A percentile compares a stretch with the other conserved stretches of the same genome.
phyloP scores from a whole-genome alignment of 495 filamentous ascomycete species.

The Aspergillus incahuasiensis region DNA sequence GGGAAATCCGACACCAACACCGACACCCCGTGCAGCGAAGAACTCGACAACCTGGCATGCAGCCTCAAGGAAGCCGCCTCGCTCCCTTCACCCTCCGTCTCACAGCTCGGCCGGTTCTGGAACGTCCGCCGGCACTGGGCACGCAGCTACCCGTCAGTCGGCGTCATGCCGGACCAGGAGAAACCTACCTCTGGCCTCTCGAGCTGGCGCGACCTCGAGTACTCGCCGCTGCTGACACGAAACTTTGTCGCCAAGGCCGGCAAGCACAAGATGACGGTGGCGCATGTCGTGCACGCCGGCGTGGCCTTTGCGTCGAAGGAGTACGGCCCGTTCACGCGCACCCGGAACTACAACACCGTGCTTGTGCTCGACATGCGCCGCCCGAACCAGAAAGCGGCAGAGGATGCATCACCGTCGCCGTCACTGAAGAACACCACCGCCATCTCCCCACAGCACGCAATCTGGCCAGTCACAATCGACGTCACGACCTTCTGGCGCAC shows the following conservation, averaged over 20 bases:
- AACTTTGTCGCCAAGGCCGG: not conserved
- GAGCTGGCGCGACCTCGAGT: not conserved
- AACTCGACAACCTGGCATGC: not conserved
- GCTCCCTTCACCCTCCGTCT: not conserved
- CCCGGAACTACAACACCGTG: not conserved
- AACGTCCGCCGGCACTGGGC: not conserved
- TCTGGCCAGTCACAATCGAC: not conserved
- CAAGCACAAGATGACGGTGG: not conserved
- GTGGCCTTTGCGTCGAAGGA: not conserved
- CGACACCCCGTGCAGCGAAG: not conserved
- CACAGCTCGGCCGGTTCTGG: not conserved
- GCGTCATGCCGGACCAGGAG: not conserved
- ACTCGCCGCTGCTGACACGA: not conserved
- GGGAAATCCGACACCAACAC: not conserved
- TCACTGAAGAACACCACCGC: no score
- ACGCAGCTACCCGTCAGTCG: not conserved
- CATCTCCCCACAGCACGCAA: not conserved
- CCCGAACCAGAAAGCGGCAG: not conserved
- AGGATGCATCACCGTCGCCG: no score
- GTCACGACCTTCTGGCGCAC: not conserved
- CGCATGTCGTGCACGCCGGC: not conserved
- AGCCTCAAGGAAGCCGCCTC: not conserved
- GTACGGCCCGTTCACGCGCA: not conserved
- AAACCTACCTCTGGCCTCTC: not conserved
- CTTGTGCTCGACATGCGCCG: not conserved